Evolutionary conservation across 108 stramenopile genomes (phyloP), one percentile per base, ranked within the genome.

Genomic region (Ochromonas danica): DNA sequence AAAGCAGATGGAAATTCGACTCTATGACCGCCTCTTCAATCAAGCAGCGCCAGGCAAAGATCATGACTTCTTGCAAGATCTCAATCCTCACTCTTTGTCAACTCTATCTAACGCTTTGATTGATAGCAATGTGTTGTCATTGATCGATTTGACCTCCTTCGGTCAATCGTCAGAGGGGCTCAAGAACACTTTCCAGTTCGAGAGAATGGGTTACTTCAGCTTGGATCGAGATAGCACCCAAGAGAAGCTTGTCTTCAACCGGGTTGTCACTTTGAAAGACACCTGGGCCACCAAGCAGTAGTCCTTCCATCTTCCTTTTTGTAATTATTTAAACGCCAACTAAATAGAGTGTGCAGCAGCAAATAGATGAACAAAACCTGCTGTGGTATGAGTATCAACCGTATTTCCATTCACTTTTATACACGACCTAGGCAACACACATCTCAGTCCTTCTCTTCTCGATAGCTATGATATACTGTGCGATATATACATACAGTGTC

Each of bases 11-110:
- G 88, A 81, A 61, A 82, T 94, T 38, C 90, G 90, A 78, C 90
- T 92, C 77, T 95, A 93, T 70, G 94, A 93, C 88, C 87, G 92
- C 2, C 74, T 95, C 61, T 95, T 95, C 79, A 90, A 89, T 61
- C 0, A 61, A 2, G 51, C 62, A 17, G 39, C 0, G 22, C 78
- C 78, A 0, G 67, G 75, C 2, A 31, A 30, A 42, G 51, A n/a
- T 41, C 35, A 60, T 14, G 92, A 87, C 6, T 92, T 91, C 70
- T 65, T 90, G 0, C 80, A 87, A 42, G 94, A 95, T 74, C 79
- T 95, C 77, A 93, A 93, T 77, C 88, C 89, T 3, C 79, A 92
- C 33, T 93, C 92, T 0, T 81, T 93, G 39, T 83, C 88, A 45
- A 83, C 91, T n/a, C 30, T 93, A 10, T 62, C 87, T 17, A 57